These are phyloP conservation scores for Amphibolis antarctica DNA, from an alignment of 106 monocot genomes.

Conservation along the genomic window DNA sequence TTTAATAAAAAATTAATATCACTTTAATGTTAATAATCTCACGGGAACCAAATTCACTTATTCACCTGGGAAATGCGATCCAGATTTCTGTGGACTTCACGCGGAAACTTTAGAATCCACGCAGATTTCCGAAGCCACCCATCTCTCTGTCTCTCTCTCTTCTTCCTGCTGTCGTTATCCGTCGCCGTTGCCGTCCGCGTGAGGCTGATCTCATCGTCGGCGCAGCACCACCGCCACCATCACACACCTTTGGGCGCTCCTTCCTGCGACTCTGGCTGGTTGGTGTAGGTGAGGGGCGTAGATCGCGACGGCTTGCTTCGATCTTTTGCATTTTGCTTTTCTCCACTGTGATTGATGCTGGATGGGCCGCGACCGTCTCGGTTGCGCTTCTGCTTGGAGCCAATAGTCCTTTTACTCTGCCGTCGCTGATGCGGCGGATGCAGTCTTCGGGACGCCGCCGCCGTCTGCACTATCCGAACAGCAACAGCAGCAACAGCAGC, in stretches of 20 bases:
- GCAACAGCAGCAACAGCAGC: conserved; percentile 6
- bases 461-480: conserved; percentile 3
- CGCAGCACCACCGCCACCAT: too few species aligned
- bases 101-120: conserved; percentile 18
- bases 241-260: too few species aligned
- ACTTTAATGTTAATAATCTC: too few species aligned
- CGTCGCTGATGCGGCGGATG: conserved; percentile 15
- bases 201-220: too few species aligned
- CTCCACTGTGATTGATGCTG: too few species aligned
- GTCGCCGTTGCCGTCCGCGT: too few species aligned
- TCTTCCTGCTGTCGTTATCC: too few species aligned
- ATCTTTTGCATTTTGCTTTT: too few species aligned
- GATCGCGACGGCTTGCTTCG: too few species aligned
- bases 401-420: not conserved
- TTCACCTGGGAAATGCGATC: not conserved
- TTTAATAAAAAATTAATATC: too few species aligned
- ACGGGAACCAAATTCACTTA: conserved; percentile 5
- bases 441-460: conserved; percentile 13
- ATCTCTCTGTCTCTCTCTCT: not conserved
- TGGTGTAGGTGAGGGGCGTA: too few species aligned
- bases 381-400: not conserved
- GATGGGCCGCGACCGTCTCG: not conserved
- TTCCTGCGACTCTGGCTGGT: too few species aligned
- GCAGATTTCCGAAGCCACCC: not conserved
- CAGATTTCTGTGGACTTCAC: conserved; percentile 7